Evolutionary conservation across 2,329 filamentous ascomycete genomes (phyloP).

Genomic region (Hymenoscyphus repandus): DNA sequence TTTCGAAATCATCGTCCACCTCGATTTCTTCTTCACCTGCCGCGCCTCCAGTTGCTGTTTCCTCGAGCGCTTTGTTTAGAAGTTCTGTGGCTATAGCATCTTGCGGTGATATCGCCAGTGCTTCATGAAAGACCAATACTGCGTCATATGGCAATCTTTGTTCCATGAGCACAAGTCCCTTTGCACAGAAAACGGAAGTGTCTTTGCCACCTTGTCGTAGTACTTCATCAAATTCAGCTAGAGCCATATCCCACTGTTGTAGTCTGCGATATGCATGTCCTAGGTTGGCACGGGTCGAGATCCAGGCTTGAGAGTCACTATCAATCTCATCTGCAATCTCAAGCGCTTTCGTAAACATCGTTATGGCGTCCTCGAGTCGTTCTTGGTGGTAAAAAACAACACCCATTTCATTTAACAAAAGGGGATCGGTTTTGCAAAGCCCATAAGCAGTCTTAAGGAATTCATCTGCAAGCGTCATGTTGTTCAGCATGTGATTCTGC

Average conservation of each 20-base stretch:
- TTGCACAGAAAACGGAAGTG: constrained; percentile 71
- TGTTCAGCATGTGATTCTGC: constrained; percentile 96
- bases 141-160: constrained; percentile 70
- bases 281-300: constrained; percentile 81
- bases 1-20: constrained; percentile 51
- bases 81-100: constrained; percentile 78
- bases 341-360: constrained; percentile 74
- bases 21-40: constrained; percentile 34
- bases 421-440: constrained; percentile 76
- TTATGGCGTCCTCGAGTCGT: constrained; percentile 67
- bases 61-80: constrained; percentile 64
- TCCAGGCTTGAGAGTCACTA: constrained; percentile 75
- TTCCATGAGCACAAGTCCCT: constrained; percentile 80
- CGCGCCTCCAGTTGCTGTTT: constrained; percentile 42
- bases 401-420: constrained; percentile 92
- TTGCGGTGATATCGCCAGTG: constrained; percentile 71
- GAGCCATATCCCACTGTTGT: constrained; percentile 62
- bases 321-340: constrained; percentile 74
- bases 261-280: constrained; percentile 79
- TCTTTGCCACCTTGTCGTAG: constrained; percentile 78
- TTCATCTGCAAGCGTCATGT: constrained; percentile 88
- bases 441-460: constrained; percentile 87
- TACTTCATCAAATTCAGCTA: constrained; percentile 82
- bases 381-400: constrained; percentile 94
- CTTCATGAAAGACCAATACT: constrained; percentile 77